These are phyloP conservation scores for Sporobolomyces roseus DNA, from an alignment of 768 basidiomycete genomes.

Conservation along the genomic window DNA sequence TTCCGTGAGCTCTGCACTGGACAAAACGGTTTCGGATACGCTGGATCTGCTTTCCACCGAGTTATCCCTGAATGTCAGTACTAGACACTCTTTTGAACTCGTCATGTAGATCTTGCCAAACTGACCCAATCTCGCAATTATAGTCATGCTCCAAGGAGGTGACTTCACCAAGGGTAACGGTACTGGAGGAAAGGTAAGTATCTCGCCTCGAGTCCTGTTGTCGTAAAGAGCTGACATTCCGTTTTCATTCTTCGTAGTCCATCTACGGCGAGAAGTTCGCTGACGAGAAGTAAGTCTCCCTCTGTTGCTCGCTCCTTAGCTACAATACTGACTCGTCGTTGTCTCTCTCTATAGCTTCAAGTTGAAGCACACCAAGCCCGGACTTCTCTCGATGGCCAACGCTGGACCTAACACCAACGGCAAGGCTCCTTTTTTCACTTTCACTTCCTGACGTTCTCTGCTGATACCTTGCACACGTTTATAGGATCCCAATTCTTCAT, in stretches of 20 bases:
- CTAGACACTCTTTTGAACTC: neutral
- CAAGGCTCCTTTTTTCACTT: no score
- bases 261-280: constrained; percentile 87
- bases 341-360: constrained; percentile 62
- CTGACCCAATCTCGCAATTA: constrained; percentile 33
- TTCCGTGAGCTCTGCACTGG: constrained; percentile 86
- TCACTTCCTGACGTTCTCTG: no score
- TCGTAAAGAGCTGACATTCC: no score
- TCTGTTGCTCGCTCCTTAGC: neutral
- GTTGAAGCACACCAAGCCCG: constrained; percentile 85
- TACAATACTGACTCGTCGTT: neutral
- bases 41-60: constrained; percentile 45
- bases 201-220: no score
- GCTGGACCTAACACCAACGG: constrained; percentile 78
- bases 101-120: neutral
- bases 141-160: constrained; percentile 66
- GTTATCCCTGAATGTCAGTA: constrained; percentile 48
- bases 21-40: constrained; percentile 69
- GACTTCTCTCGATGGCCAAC: constrained; percentile 96
- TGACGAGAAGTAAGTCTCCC: constrained; percentile 62
- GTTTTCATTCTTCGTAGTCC: no score
- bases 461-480: no score
- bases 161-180: constrained; percentile 71
- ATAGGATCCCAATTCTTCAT: constrained; percentile 80
- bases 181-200: constrained; percentile 46